phyloP scores from a whole-genome alignment of 2,329 filamentous ascomycete species.

The Xylariaceae sp. region DNA sequence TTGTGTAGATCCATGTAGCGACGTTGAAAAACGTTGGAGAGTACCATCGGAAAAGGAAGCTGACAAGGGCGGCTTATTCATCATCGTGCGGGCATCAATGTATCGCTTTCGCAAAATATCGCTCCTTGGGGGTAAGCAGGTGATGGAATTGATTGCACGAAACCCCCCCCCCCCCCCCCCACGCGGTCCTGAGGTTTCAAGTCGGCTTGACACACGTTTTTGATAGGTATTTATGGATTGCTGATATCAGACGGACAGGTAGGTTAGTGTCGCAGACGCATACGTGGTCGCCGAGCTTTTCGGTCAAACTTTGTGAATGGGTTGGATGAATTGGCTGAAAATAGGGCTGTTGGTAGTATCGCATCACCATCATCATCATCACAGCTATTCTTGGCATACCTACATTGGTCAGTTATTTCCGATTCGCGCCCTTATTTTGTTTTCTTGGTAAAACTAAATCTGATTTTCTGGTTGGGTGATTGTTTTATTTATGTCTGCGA shows the following conservation, averaged over 20 bases:
- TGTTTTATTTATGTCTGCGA: constrained; percentile 21
- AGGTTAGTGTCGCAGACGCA: constrained; percentile 4
- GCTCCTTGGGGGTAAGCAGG: neutral
- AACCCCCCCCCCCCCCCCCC: no score
- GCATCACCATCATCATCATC: constrained; percentile 4
- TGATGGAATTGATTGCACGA: neutral
- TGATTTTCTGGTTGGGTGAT: constrained; percentile 18
- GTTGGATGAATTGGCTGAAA: constrained; percentile 16
- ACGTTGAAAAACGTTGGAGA: neutral
- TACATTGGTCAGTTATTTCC: neutral
- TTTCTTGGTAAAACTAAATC: neutral
- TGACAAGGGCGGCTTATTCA: neutral
- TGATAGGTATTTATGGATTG: constrained; percentile 13
- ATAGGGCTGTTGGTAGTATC: no score
- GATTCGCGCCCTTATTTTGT: constrained; percentile 13
- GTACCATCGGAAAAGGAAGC: neutral
- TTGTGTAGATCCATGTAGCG: constrained; percentile 7
- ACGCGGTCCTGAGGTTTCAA: constrained; percentile 11
- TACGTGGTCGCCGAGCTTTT: constrained; percentile 26
- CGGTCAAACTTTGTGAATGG: constrained; percentile 16
- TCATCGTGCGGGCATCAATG: neutral
- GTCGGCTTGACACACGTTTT: constrained; percentile 7
- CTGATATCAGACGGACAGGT: constrained; percentile 18
- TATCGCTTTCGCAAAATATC: constrained; percentile 2
- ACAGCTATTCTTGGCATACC: constrained; percentile 12